Base-by-base conservation (phyloP, 2,329 filamentous ascomycete genomes). In the Clonostachys chloroleuca region DNA sequence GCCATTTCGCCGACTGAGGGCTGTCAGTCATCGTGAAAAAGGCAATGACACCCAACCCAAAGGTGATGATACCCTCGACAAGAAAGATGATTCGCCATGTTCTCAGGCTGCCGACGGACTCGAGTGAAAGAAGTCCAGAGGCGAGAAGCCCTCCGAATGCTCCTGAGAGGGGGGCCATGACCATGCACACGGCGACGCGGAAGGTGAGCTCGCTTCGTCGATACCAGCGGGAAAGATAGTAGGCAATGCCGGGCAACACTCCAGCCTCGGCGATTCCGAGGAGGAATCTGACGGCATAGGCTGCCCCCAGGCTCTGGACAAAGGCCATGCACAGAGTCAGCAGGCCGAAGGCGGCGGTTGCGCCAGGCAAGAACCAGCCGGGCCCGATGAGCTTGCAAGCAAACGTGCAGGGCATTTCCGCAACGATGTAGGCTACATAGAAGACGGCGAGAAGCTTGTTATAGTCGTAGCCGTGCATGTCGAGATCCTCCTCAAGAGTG, bases 41-140 rank as follows among this genome's bases (percentile, higher is more conserved):
- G 12, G 71, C 62, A 34, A 87, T 68, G 2, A 87, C 12, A 0
- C 75, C 68, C 0, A 87, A 60, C 1, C 69, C 67, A 50, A 62
- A 55, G 3, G 69, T 71, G 52, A 86, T 78, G 54, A 87, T 80
- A 17, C 85, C 85, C 59, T 88, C 85, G n/a, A 88, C 80, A 5
- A 74, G 77, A 47, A 88, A 88, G 45, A 88, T 86, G 83, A 87
- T 86, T 8, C 83, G 70, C 85, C 85, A 89, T 6, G 63, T 66
- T 20, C 66, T 67, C 0, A 87, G 63, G 5, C 68, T 60, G 7
- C 82, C 84, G 46, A 86, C 76, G 42, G 68, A 59, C 20, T 75
- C 63, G 6, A 88, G 70, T 0, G 69, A 80, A 9, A 87, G 66
- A 43, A 88, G 87, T 0, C 67, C 84, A 1, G 73, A 81, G 0